These are phyloP conservation scores for Stevia rebaudiana DNA, from an alignment of 140 eudicot species.

Conservation along the genomic window DNA sequence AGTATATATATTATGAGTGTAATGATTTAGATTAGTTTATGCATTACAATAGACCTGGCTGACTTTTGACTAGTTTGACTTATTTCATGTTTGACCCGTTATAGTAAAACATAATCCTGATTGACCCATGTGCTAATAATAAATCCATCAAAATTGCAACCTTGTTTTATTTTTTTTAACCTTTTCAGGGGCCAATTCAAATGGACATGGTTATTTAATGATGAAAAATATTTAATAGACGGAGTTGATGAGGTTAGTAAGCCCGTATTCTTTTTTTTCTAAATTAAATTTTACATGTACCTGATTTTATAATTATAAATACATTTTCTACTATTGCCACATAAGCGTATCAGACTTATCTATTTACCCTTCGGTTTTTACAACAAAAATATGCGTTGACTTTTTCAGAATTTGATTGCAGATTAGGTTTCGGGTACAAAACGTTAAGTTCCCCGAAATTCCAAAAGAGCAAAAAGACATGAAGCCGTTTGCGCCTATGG, in stretches of 20 bases:
- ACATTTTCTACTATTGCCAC: not conserved
- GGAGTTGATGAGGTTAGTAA: conserved; percentile 52
- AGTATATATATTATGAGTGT: no score
- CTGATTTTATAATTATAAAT: no score
- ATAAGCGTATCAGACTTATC: no score
- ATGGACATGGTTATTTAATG: conserved; percentile 55
- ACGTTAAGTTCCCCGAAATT: conserved; percentile 51
- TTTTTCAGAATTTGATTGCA: conserved; percentile 20
- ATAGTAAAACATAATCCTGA: not conserved
- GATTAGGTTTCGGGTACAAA: conserved; percentile 73
- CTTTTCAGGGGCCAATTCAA: conserved; percentile 39
- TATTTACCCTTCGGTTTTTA: not conserved
- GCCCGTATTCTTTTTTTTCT: not conserved
- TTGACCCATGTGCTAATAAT: not conserved
- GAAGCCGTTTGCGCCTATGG: conserved; percentile 88
- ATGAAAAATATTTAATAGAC: conserved; percentile 43
- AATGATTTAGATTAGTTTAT: no score
- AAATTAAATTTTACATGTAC: no score
- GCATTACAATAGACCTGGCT: not conserved
- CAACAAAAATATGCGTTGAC: not conserved
- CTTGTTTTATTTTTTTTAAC: not conserved
- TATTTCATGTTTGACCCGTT: not conserved
- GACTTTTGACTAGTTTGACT: not conserved
- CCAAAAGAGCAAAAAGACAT: conserved; percentile 45
- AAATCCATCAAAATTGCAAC: not conserved